A percentile compares a stretch with the other conserved stretches of the same genome.
These are phyloP conservation scores for Colletotrichum neosansevieriae DNA, from an alignment of 2,329 filamentous ascomycete genomes.

Conservation along the genomic window DNA sequence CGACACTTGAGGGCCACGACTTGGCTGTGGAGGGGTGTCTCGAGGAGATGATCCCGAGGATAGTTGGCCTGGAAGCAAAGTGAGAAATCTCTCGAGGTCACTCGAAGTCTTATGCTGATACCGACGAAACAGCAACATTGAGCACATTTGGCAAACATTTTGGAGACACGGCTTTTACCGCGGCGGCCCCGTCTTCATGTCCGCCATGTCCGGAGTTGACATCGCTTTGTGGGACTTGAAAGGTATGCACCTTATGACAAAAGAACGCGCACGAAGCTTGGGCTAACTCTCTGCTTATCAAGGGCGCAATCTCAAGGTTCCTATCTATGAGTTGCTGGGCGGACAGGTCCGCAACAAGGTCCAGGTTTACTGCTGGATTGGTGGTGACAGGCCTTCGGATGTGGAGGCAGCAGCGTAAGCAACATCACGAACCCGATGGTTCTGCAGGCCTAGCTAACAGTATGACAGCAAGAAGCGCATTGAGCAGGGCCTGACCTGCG, in stretches of 20 bases:
- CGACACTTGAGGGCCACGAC: conserved; percentile 74
- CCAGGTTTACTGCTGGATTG: conserved; percentile 78
- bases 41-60: conserved; percentile 68
- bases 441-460: not conserved
- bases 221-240: conserved; percentile 80
- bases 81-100: conserved; percentile 45
- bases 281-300: not conserved
- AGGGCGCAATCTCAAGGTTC: conserved; percentile 56
- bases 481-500: conserved; percentile 66
- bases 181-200: conserved; percentile 79
- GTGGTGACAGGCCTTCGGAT: conserved; percentile 73
- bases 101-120: not conserved
- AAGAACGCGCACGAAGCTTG: no score
- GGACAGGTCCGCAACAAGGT: conserved; percentile 74
- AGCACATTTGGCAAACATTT: conserved; percentile 77
- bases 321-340: conserved; percentile 74
- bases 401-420: conserved; percentile 67
- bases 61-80: conserved; percentile 73
- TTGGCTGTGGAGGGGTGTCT: conserved; percentile 75
- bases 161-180: conserved; percentile 77
- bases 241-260: conserved; percentile 45
- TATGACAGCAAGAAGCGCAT: conserved; percentile 59
- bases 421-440: accelerated
- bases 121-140: conserved; percentile 66
- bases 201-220: conserved; percentile 76